A percentile compares a stretch with the other conserved stretches of the same genome.
These are phyloP conservation scores for Backusella parvicylindrica DNA, from an alignment of 192 early-diverging fungal species.

Conservation along the genomic window DNA sequence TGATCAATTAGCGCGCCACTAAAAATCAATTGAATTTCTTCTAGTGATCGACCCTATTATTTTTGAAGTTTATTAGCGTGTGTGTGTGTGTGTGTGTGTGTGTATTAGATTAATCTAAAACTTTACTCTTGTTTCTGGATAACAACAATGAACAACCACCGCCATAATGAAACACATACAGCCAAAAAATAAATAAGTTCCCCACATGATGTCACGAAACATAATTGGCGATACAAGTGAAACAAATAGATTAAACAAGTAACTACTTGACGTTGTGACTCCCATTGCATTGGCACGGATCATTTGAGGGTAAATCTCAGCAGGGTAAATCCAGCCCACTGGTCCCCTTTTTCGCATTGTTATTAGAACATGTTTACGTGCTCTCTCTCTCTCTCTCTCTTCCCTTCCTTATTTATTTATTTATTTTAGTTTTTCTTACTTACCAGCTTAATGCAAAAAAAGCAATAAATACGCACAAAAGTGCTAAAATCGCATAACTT, in stretches of 20 bases:
- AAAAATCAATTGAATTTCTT: constrained; percentile 35
- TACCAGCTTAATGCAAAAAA: constrained; percentile 62
- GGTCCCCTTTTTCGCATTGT: constrained; percentile 64
- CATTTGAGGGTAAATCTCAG: constrained; percentile 78
- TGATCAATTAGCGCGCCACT: constrained; percentile 30
- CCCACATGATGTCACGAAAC: constrained; percentile 57
- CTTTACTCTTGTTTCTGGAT: constrained; percentile 73
- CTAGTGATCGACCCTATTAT: constrained; percentile 21
- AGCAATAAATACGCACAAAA: constrained; percentile 63
- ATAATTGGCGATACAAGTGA: constrained; percentile 68
- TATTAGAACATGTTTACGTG: neutral
- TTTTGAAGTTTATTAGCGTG: neutral
- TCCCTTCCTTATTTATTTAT: neutral
- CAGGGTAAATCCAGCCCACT: constrained; percentile 61
- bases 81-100: neutral
- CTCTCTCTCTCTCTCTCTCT: neutral
- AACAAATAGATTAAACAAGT: constrained; percentile 79
- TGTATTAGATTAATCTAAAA: neutral
- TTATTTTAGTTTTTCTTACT: no score
- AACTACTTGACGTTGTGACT: constrained; percentile 81
- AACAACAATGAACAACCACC: constrained; percentile 58
- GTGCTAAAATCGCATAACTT: constrained; percentile 47
- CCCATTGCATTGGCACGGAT: constrained; percentile 85
- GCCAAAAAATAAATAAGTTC: constrained; percentile 68
- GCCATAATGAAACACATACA: constrained; percentile 56